Percentiles rank a stretch among this genome's conserved stretches.
phyloP scores from a whole-genome alignment of 164 flowering plant species.

The Tinospora cordifolia region DNA sequence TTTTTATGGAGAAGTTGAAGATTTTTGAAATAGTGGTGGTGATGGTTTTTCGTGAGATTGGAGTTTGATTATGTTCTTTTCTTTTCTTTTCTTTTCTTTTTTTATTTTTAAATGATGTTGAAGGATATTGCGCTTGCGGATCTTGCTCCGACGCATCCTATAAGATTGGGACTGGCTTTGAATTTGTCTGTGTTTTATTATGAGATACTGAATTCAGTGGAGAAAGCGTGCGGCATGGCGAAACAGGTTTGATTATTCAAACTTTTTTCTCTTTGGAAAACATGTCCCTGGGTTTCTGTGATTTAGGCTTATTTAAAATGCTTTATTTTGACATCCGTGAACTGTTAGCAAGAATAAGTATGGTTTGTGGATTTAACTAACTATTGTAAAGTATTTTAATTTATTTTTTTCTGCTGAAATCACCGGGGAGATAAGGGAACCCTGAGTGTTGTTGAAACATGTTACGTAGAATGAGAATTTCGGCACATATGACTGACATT shows the following conservation, averaged over 20 bases:
- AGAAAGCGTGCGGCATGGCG: slow-evolving; percentile 75
- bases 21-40: not conserved
- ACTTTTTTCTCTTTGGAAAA: not conserved
- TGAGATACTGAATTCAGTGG: slow-evolving; percentile 64
- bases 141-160: slow-evolving; percentile 74
- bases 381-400: not conserved
- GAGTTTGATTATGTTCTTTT: slow-evolving; percentile 1
- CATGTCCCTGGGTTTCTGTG: not conserved
- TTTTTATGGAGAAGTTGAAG: not conserved
- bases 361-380: not conserved
- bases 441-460: not conserved
- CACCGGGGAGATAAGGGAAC: not conserved
- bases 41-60: not conserved
- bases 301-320: not conserved
- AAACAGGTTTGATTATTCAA: slow-evolving; percentile 18
- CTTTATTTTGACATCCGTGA: not conserved
- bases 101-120: too few relatives aligned
- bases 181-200: slow-evolving; percentile 70
- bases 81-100: not conserved
- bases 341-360: not conserved
- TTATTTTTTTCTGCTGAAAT: too few relatives aligned
- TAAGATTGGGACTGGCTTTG: slow-evolving; percentile 67
- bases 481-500: too few relatives aligned
- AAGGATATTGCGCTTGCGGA: slow-evolving; percentile 66
- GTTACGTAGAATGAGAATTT: too few relatives aligned